Evolutionary conservation across 495 filamentous ascomycete species (phyloP).

Genomic region (Tetracladium marchalianum): DNA sequence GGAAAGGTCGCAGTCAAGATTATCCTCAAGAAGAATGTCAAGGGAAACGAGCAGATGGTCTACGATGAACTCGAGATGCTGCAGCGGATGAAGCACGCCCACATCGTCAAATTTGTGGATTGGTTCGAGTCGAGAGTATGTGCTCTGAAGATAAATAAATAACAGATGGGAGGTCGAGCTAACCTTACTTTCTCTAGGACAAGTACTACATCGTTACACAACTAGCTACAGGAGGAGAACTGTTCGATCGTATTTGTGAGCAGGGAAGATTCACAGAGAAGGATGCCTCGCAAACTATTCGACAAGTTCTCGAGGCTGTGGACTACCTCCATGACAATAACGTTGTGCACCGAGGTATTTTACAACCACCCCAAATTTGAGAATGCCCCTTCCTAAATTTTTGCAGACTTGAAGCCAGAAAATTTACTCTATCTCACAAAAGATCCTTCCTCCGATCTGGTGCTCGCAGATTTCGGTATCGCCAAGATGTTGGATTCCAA

Average conservation of each 20-base stretch:
- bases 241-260: constrained; percentile 98
- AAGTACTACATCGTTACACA: constrained; percentile 99
- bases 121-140: constrained; percentile 94
- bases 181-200: constrained; percentile 48
- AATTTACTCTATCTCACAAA: constrained; percentile 90
- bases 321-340: constrained; percentile 91
- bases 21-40: constrained; percentile 98
- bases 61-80: constrained; percentile 94
- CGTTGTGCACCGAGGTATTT: constrained; percentile 84
- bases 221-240: constrained; percentile 88
- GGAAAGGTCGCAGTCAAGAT: constrained; percentile 97
- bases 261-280: constrained; percentile 98
- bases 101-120: constrained; percentile 96
- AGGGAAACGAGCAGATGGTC: constrained; percentile 96
- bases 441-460: constrained; percentile 66
- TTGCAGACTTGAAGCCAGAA: constrained; percentile 89
- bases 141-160: constrained; percentile 5
- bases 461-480: constrained; percentile 96
- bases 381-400: background rate
- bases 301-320: constrained; percentile 89
- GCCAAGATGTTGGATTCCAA: constrained; percentile 94
- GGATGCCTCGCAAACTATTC: constrained; percentile 93
- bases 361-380: background rate
- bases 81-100: constrained; percentile 79
- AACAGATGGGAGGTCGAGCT: background rate